phyloP scores from a whole-genome alignment of 2,329 filamentous ascomycete genomes.

The Diplodia mutila region DNA sequence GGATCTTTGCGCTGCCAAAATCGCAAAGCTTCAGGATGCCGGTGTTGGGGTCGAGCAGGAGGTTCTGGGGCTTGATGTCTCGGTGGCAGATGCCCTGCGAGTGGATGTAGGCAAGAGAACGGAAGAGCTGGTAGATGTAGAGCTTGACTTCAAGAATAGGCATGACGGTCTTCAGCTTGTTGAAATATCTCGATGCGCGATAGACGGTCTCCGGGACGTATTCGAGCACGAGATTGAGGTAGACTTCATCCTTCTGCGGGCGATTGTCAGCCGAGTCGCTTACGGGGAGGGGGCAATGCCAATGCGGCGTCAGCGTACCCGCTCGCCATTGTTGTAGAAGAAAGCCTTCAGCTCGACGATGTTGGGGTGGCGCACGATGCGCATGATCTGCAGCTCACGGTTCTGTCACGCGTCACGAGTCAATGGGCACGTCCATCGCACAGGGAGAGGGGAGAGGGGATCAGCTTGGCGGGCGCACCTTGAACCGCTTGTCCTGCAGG shows the following conservation, averaged over 20 bases:
- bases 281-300: conserved; percentile 23
- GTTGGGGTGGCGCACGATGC: conserved; percentile 97
- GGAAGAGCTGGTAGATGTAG: conserved; percentile 99
- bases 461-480: conserved; percentile 62
- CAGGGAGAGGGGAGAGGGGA: conserved; percentile 26
- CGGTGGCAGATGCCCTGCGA: conserved; percentile 98
- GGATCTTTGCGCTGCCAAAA: conserved; percentile 97
- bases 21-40: conserved; percentile 97
- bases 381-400: conserved; percentile 98
- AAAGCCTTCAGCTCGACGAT: conserved; percentile 99
- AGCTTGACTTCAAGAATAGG: conserved; percentile 98
- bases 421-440: conserved; percentile 32
- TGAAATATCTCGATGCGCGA: conserved; percentile 96
- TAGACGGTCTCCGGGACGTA: conserved; percentile 99
- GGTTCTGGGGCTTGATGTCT: conserved; percentile 98
- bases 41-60: conserved; percentile 86
- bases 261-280: conserved; percentile 36
- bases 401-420: conserved; percentile 63
- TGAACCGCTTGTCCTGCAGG: conserved; percentile 98
- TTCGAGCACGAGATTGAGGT: conserved; percentile 96
- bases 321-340: conserved; percentile 98
- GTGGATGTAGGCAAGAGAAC: conserved; percentile 97
- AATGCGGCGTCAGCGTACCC: conserved; percentile 65
- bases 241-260: conserved; percentile 82
- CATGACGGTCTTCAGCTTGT: conserved; percentile 99